Conservation (phyloP, 192 early-diverging fungal genomes). For the Phlyctochytrium planicorne region DNA sequence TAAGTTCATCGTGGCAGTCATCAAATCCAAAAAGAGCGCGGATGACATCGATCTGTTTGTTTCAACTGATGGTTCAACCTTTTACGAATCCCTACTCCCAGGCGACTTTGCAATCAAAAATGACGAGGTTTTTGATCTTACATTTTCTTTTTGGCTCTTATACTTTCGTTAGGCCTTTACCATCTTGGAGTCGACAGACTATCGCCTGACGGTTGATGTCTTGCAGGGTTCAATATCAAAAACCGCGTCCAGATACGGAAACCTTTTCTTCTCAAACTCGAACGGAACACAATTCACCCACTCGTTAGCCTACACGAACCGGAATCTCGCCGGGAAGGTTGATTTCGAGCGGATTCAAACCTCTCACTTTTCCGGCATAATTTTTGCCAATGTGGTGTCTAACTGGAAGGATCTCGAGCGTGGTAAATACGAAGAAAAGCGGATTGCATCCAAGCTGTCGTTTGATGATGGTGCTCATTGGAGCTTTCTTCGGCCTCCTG, state of each 20-base stretch:
- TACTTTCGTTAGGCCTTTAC: conserved; percentile 63
- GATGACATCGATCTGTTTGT: conserved; percentile 65
- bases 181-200: conserved; percentile 75
- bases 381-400: conserved; percentile 79
- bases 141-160: neutral
- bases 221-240: conserved; percentile 27
- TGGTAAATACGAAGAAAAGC: conserved; percentile 42
- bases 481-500: conserved; percentile 68
- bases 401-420: conserved; percentile 70
- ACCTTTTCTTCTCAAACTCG: conserved; percentile 82
- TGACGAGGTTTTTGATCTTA: conserved; percentile 17
- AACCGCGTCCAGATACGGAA: conserved; percentile 44
- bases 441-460: conserved; percentile 72
- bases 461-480: conserved; percentile 86
- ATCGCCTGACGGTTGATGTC: conserved; percentile 78
- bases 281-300: conserved; percentile 84
- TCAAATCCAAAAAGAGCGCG: conserved; percentile 31
- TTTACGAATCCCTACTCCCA: conserved; percentile 62
- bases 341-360: conserved; percentile 90
- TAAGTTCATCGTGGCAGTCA: conserved; percentile 66
- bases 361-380: conserved; percentile 66
- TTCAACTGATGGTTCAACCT: conserved; percentile 63
- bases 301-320: conserved; percentile 79
- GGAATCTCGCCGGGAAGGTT: conserved; percentile 68
- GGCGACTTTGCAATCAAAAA: conserved; percentile 9